Conservation (phyloP, 768 basidiomycete species). For the Pleurotus eryngii region DNA sequence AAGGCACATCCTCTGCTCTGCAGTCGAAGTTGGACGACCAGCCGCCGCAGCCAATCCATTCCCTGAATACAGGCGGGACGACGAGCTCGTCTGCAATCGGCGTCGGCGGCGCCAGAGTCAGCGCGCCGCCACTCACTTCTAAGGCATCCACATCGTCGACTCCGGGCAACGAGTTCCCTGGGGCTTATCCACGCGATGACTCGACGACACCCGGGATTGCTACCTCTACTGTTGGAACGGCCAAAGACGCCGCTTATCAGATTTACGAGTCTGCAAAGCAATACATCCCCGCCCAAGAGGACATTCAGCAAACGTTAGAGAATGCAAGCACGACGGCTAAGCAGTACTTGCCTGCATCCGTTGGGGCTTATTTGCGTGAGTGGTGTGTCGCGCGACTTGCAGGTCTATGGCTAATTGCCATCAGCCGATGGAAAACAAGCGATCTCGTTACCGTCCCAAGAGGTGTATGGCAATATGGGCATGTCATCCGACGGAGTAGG, state of each 20-base stretch:
- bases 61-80: not conserved
- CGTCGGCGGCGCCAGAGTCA: not conserved
- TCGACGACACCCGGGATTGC: not conserved
- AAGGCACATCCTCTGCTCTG: slow-evolving; percentile 1
- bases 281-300: slow-evolving; percentile 18
- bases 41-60: not conserved
- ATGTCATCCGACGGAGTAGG: slow-evolving; percentile 37
- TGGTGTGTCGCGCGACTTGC: not conserved
- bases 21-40: not conserved
- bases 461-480: slow-evolving; percentile 6
- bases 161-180: slow-evolving; percentile 8
- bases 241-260: not conserved
- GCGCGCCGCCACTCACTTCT: not conserved
- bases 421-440: not conserved
- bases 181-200: slow-evolving; percentile 9
- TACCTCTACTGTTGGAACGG: not conserved
- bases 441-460: slow-evolving; percentile 5
- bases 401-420: not conserved
- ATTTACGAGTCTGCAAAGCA: slow-evolving; percentile 14
- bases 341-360: slow-evolving; percentile 15
- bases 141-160: slow-evolving; percentile 1
- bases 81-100: not conserved
- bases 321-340: slow-evolving; percentile 17
- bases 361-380: slow-evolving; percentile 15
- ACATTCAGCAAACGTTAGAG: slow-evolving; percentile 17